Conservation (phyloP, 2,329 filamentous ascomycete species). For the Cladophialophora psammophila region DNA sequence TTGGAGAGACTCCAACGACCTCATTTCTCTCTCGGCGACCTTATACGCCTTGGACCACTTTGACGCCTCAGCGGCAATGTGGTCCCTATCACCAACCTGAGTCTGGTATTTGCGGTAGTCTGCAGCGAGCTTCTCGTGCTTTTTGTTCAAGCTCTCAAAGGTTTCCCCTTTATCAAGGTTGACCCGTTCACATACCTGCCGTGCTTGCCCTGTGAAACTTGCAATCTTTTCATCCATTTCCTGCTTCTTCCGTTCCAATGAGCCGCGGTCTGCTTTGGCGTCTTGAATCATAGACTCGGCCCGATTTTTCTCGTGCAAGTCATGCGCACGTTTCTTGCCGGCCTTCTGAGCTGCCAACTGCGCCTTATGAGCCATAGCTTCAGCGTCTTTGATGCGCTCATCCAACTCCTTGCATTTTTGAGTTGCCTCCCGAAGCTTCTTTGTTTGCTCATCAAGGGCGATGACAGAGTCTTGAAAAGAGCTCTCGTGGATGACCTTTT, state of each 20-base stretch:
- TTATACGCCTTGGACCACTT: conserved; percentile 49
- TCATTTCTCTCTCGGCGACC: conserved; percentile 48
- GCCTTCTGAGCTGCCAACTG: conserved; percentile 29
- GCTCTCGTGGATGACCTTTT: conserved; percentile 51
- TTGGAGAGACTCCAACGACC: conserved; percentile 48
- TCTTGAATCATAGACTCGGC: conserved; percentile 62
- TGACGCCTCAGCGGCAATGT: conserved; percentile 63
- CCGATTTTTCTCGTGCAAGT: conserved; percentile 68
- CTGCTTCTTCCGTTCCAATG: conserved; percentile 54
- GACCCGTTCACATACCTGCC: conserved; percentile 63
- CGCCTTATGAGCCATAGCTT: conserved; percentile 13
- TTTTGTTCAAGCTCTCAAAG: conserved; percentile 57
- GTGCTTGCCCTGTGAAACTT: conserved; percentile 64
- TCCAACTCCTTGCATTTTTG: conserved; percentile 48
- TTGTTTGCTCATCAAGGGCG: conserved; percentile 54
- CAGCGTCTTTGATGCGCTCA: conserved; percentile 40
- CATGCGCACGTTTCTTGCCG: conserved; percentile 47
- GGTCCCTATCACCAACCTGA: conserved; percentile 68
- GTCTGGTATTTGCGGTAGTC: conserved; percentile 66
- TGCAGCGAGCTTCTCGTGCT: conserved; percentile 60
- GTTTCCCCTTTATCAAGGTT: conserved; percentile 71
- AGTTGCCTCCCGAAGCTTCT: conserved; percentile 49
- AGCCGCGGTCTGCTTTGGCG: conserved; percentile 55
- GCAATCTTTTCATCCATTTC: conserved; percentile 53
- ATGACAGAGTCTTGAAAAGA: conserved; percentile 59